Evolutionary conservation across 345 rosid genomes (phyloP), one percentile per base, ranked within the genome.

Genomic region (Salix dunnii): DNA sequence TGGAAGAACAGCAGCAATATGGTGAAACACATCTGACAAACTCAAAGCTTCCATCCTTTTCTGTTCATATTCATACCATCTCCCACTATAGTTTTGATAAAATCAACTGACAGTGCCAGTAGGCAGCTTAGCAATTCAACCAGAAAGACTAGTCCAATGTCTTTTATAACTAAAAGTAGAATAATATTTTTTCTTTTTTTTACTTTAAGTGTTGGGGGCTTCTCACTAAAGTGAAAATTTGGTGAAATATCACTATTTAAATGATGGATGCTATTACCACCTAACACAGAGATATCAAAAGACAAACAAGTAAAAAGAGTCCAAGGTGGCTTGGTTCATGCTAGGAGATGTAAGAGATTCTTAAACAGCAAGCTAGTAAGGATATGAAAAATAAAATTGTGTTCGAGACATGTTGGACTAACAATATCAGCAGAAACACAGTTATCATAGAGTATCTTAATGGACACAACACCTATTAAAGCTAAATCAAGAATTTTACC

Each of bases 401-500:
- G 28, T 65, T 49, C 21, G 14, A 64, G 70, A 74, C 6, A 20
- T 58, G 27, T 1, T 38, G 5, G 70, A 5, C 55, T 58, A 28
- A 46, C 58, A 46, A 68, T 18, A 42, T 36, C 38, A 36, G n/a
- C 17, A 36, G 42, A 38, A 49, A 40, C 20, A 20, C 16, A 27
- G 38, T 61, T 5, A 42, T 25, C 51, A 58, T 60, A 55, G n/a
- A 11, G 17, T 60, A 33, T 13, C 30, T 51, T 3, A 30, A 38
- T 21, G 16, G 40, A 35, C 21, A 35, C 42, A 31, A 46, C 20
- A 66, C 25, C 55, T 30, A 23, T 51, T 76, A 73, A 40, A 73
- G 33, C 14, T 21, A 68, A 76, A 72, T 60, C 43, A 70, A 33
- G 68, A 77, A 62, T 36, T 76, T 67, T 88, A 96, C 98, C 99